Percentiles rank a stretch among this genome's conserved stretches.
Conservation (phyloP, 768 basidiomycete genomes). For the Clavaria fumosa region DNA sequence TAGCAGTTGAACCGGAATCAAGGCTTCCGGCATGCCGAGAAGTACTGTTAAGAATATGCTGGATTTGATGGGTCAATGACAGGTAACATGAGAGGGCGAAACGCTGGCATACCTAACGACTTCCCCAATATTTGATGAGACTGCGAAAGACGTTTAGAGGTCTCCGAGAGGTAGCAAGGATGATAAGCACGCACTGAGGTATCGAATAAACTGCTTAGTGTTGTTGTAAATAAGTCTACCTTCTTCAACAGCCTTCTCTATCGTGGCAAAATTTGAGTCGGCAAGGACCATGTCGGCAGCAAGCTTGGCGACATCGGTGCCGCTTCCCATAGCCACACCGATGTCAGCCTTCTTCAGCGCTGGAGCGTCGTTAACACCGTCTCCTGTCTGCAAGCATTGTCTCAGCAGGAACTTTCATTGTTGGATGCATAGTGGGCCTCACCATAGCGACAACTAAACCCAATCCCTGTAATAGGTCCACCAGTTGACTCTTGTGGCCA, state of each 20-base stretch:
- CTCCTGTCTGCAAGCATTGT: conserved; percentile 56
- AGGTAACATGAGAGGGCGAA: not conserved
- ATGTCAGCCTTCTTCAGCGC: conserved; percentile 96
- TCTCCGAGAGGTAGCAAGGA: conserved; percentile 4
- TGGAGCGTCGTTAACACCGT: conserved; percentile 97
- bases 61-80: conserved; percentile 4
- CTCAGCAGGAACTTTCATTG: conserved; percentile 3
- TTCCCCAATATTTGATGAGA: conserved; percentile 95
- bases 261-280: conserved; percentile 95
- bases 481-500: conserved; percentile 85
- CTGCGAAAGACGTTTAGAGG: conserved; percentile 19
- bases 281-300: conserved; percentile 97
- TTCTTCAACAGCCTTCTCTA: conserved; percentile 94
- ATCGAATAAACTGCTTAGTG: conserved; percentile 98
- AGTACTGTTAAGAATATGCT: conserved; percentile 95
- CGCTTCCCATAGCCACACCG: conserved; percentile 97
- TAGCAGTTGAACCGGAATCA: conserved; percentile 93
- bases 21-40: conserved; percentile 97
- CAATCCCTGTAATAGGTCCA: conserved; percentile 82
- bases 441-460: conserved; percentile 96
- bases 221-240: conserved; percentile 98
- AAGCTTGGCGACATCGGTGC: conserved; percentile 95
- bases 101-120: conserved; percentile 48
- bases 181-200: conserved; percentile 55
- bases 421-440: conserved; percentile 7